A percentile compares a stretch with the other conserved stretches of the same genome.
These are phyloP conservation scores for Citrus cavaleriei DNA, from an alignment of 345 rosid genomes.

Conservation along the genomic window DNA sequence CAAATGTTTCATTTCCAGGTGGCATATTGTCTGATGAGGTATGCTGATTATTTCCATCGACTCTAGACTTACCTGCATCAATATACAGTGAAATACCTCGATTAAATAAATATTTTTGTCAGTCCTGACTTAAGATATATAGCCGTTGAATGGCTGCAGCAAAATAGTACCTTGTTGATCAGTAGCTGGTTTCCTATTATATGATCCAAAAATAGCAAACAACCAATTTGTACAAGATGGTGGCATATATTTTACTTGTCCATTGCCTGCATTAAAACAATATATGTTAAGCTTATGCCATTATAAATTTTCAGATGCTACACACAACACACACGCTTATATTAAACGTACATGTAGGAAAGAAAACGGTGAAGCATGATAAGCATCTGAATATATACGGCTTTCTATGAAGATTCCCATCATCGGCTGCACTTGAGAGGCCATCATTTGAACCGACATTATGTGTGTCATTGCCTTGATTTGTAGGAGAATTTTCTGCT, in stretches of 20 bases:
- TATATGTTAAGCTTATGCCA: neutral
- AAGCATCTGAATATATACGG: conserved; percentile 55
- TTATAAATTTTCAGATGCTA: neutral
- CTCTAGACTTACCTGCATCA: neutral
- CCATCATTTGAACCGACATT: conserved; percentile 7
- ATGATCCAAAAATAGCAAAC: neutral
- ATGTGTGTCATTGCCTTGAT: neutral
- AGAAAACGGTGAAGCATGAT: conserved; percentile 73
- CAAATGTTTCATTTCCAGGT: neutral
- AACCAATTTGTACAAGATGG: neutral
- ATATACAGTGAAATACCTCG: no score
- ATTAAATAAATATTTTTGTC: no score
- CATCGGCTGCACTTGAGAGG: conserved; percentile 8
- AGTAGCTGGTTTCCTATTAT: neutral
- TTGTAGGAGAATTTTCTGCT: neutral
- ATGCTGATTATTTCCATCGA: neutral
- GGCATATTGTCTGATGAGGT: neutral
- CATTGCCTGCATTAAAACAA: neutral
- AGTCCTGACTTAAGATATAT: no score
- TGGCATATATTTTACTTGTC: neutral
- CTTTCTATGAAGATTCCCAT: neutral
- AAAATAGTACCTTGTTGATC: neutral
- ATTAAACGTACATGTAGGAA: conserved; percentile 47
- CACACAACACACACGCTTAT: no score
- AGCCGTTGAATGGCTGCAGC: neutral